Evolutionary conservation across 192 early-diverging fungal species (phyloP), one percentile per base, ranked within the genome.

Genomic region (Anaeromyces robustus): DNA sequence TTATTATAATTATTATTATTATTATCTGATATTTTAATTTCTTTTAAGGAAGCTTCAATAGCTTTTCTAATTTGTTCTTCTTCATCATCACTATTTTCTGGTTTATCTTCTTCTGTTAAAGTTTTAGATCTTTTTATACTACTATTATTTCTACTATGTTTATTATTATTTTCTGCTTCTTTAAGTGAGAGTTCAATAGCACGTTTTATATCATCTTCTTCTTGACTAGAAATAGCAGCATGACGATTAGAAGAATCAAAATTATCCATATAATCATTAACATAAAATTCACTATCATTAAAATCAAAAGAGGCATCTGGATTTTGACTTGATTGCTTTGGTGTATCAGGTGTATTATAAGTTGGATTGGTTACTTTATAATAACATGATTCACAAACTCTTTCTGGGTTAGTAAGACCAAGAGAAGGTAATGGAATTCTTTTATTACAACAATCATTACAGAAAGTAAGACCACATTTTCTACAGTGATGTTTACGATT

Each of bases 401-500:
- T 93, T 22, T 98, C 98, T 29, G 92, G 89, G 29, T 96, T 92
- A 29, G 91, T 93, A 37, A 97, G 92, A 37, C 95, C 98, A 78
- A 97, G 86, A 77, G 94, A 90, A 22, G 95, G 94, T 78, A 99
- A 86, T 9, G 96, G 84, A 77, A 94, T 86, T 11, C 83, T 92
- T 86, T 97, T 98, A 41, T 94, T 92, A 14, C 96, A 98, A 85
- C 98, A 99, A 78, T 94, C 88, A 29, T 94, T 90, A 86, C 97
- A 98, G 82, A 94, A 98, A 28, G 95, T 96, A 39, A 92, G 86
- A 22, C 98, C 98, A 84, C 98, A 99, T 82, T 96, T 94, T 84
- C 98, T 93, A 82, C 98, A 99, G 86, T 99, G 98, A 85, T 99
- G 98, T 77, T 98, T 98, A 80, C 98, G 90, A 85, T 96, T 98